Conservation (phyloP, 75 land plant genomes). For the Pseudotsuga menziesii region DNA sequence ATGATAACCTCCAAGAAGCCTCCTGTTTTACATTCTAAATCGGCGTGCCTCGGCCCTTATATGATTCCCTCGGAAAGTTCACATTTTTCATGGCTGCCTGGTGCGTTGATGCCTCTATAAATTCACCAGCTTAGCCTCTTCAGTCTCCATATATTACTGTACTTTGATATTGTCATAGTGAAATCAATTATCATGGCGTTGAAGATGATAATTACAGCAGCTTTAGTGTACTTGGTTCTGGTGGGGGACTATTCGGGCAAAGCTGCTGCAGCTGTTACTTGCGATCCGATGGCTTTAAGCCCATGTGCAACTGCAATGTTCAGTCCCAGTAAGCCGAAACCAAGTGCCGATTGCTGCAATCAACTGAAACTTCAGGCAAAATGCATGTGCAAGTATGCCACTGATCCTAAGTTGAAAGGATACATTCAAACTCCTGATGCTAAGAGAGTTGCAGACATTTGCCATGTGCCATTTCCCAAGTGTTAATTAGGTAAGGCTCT, state of each 20-base stretch:
- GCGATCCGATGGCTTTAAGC: not conserved
- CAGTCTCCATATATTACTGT: too few relatives aligned
- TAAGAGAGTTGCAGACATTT: not conserved
- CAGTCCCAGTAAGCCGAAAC: not conserved
- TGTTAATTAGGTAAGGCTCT: not conserved
- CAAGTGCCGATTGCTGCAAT: not conserved
- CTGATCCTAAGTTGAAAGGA: not conserved
- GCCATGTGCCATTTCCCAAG: not conserved
- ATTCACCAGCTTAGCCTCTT: too few relatives aligned
- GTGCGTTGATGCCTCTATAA: too few relatives aligned
- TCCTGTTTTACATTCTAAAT: too few relatives aligned
- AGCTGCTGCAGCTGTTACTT: not conserved
- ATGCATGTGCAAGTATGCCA: conserved; percentile 8
- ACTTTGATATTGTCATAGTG: too few relatives aligned
- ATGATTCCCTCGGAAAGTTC: too few relatives aligned
- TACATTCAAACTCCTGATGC: conserved; percentile 1
- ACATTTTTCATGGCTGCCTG: too few relatives aligned
- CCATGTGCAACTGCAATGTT: conserved; percentile 8
- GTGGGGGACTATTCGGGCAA: not conserved
- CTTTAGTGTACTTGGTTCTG: not conserved
- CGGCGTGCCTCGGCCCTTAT: too few relatives aligned
- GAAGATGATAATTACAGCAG: too few relatives aligned
- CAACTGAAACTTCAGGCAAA: not conserved
- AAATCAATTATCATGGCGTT: too few relatives aligned
- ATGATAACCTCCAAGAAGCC: too few relatives aligned